Evolutionary conservation across 2,329 filamentous ascomycete genomes (phyloP), one percentile per base, ranked within the genome.

Genomic region (Monilinia laxa): DNA sequence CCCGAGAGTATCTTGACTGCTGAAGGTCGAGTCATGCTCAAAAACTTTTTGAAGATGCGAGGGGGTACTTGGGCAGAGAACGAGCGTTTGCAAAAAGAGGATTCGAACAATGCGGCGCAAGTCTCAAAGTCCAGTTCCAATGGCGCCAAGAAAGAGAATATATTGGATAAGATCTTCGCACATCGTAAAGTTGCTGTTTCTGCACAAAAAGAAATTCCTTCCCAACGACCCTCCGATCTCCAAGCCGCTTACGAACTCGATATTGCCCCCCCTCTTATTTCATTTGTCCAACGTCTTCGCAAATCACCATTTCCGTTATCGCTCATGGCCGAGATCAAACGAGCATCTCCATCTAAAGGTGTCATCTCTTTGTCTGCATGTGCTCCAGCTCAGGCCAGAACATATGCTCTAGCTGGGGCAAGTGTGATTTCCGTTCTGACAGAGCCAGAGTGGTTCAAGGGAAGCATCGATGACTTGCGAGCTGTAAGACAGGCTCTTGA

Each of bases 401-500:
- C 90, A 72, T 99, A 99, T 77, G 95, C 96, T 12, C 84, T 95
- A 62, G 93, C 95, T 9, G 96, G 95, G 18, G 95, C 95, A 58
- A 98, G 94, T 76, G 92, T 96, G 51, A 99, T 99, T 71, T 98
- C 95, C 1, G 95, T 99, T n/a, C 85, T 99, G 57, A 99, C 95
- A 0, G 95, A 99, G 79, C 95, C 96, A 0, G 91, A 98, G 76
- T 99, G 95, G 95, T 99, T 99, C 83, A 98, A 97, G 80, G 95
- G 95, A 58, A 96, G 90, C 78, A 93, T 99, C 68, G 94, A 99
- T 67, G 95, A 99, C 76, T 81, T 99, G 64, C 87, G 91, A 68
- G 87, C 90, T 45, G 95, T 98, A 40, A 87, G 95, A 55, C 91
- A 94, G 78, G 93, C 91, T 59, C 81, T 99, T n/a, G 87, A 93